Evolutionary conservation across 768 basidiomycete species (phyloP).

Genomic region (Pleurotus giganteus): DNA sequence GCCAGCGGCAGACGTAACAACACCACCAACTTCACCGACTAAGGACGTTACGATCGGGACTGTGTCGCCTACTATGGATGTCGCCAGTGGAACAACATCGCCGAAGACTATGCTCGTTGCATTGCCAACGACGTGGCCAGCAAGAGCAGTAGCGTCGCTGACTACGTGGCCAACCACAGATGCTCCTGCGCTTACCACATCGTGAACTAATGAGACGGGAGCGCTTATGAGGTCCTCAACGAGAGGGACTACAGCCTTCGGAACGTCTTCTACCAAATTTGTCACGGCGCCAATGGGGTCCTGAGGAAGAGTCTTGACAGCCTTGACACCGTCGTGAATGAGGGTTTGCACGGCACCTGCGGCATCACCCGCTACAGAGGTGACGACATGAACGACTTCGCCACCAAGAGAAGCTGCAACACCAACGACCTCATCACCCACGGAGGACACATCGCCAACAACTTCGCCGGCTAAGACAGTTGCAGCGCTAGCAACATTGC

Average conservation of each 20-base stretch:
- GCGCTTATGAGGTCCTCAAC: slow-evolving; percentile 4
- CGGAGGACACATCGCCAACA: slow-evolving; percentile 1
- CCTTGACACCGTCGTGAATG: neutral
- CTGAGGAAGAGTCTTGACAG: slow-evolving; percentile 10
- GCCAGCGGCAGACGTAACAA: neutral
- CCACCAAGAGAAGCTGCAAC: slow-evolving; percentile 4
- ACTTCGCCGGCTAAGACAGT: neutral
- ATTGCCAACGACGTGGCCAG: neutral
- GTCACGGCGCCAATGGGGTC: slow-evolving; percentile 13
- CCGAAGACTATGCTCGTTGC: neutral
- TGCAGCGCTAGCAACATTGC: neutral
- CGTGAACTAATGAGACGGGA: neutral
- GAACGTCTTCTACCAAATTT: neutral
- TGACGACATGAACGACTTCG: neutral
- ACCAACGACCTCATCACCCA: neutral
- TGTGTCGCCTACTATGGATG: neutral
- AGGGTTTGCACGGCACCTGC: neutral
- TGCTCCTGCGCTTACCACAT: neutral
- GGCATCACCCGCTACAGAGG: slow-evolving; percentile 1
- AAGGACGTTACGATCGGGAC: neutral
- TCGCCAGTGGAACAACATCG: neutral
- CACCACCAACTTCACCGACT: neutral
- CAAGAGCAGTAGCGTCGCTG: neutral
- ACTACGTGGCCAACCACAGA: neutral
- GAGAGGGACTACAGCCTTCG: neutral